These are phyloP conservation scores for Pseudophaeomoniella oleicola DNA, from an alignment of 2,329 filamentous ascomycete species.

Conservation along the genomic window DNA sequence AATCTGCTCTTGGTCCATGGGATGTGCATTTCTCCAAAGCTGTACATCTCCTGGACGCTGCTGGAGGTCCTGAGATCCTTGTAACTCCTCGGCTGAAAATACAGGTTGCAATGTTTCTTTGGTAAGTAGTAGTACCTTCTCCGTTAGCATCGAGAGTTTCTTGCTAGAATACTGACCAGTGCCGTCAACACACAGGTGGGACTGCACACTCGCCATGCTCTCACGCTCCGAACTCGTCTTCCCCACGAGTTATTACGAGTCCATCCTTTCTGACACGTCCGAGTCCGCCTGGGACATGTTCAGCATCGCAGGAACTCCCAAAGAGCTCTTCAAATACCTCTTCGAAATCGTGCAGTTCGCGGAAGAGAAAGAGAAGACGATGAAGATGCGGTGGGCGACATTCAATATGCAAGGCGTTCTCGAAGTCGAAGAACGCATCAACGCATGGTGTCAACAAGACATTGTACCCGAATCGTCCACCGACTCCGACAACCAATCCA, in stretches of 20 bases:
- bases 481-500: not conserved
- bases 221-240: conserved; percentile 15
- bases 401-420: conserved; percentile 12
- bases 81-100: conserved; percentile 12
- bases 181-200: conserved; percentile 6
- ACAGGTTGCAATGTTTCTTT: conserved; percentile 13
- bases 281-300: conserved; percentile 16
- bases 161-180: conserved; percentile 15
- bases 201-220: conserved; percentile 18
- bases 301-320: conserved; percentile 18
- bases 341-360: conserved; percentile 16
- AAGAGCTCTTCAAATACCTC: conserved; percentile 14
- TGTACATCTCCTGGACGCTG: conserved; percentile 11
- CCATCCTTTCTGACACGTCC: conserved; percentile 8
- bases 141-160: no score
- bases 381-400: conserved; percentile 17
- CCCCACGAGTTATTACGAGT: conserved; percentile 10
- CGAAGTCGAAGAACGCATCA: conserved; percentile 9
- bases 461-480: not conserved
- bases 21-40: conserved; percentile 12
- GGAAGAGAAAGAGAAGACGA: conserved; percentile 13
- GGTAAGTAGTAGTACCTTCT: no score
- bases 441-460: conserved; percentile 10
- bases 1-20: conserved; percentile 16
- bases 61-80: conserved; percentile 7